These are phyloP conservation scores for Alternaria consortialis DNA, from an alignment of 2,329 filamentous ascomycete species.

Conservation along the genomic window DNA sequence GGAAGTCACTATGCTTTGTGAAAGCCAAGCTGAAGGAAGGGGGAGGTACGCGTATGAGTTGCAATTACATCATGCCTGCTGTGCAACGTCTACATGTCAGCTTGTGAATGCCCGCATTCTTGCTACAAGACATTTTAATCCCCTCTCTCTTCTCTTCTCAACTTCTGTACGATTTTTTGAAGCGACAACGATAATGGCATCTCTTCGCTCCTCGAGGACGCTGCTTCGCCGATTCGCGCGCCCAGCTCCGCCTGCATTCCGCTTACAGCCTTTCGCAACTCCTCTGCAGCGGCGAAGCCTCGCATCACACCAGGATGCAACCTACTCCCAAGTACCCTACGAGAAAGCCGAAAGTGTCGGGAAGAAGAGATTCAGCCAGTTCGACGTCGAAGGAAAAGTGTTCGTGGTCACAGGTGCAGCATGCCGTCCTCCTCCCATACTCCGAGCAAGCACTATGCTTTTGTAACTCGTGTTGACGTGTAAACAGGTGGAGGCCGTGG, in stretches of 20 bases:
- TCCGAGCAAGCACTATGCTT: constrained; percentile 3
- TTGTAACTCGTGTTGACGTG: constrained; percentile 43
- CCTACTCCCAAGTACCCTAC: constrained; percentile 28
- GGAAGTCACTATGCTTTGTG: constrained; percentile 16
- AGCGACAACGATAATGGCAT: constrained; percentile 15
- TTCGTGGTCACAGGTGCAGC: constrained; percentile 67
- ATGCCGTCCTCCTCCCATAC: constrained; percentile 68
- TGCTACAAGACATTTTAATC: background rate
- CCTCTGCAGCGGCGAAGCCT: constrained; percentile 17
- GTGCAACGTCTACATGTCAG: constrained; percentile 5
- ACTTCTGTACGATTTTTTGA: background rate
- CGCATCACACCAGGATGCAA: constrained; percentile 19
- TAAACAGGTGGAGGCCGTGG: constrained; percentile 72
- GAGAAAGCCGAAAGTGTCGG: constrained; percentile 28
- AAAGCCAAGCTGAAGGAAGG: constrained; percentile 12
- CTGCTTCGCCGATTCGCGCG: constrained; percentile 16
- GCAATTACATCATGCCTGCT: constrained; percentile 18
- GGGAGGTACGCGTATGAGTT: constrained; percentile 11
- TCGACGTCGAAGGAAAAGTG: constrained; percentile 44
- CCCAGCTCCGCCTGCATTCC: constrained; percentile 9
- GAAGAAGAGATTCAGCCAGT: constrained; percentile 32
- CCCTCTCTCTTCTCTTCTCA: background rate
- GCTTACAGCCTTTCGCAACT: constrained; percentile 9
- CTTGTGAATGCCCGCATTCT: background rate
- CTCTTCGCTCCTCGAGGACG: constrained; percentile 16